Conservation (phyloP, 176 grass and related monocot genomes). For the Juncus effusus region DNA sequence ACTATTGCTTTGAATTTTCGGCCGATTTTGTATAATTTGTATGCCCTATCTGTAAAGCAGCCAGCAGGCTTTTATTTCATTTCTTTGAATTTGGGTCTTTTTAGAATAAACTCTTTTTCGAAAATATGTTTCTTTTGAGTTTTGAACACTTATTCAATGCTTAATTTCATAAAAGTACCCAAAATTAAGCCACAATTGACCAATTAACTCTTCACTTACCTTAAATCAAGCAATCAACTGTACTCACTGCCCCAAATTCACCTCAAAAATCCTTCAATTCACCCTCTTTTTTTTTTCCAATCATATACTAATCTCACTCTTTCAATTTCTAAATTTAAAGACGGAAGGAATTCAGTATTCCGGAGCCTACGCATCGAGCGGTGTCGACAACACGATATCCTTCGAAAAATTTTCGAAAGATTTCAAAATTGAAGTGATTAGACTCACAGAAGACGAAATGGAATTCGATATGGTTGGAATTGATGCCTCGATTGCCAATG, state of each 20-base stretch:
- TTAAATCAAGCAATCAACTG: background rate
- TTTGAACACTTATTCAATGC: background rate
- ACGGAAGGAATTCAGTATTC: slow-evolving; percentile 71
- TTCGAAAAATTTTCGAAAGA: slow-evolving; percentile 48
- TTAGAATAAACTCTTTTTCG: background rate
- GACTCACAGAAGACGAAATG: slow-evolving; percentile 74
- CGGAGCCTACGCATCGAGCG: slow-evolving; percentile 55
- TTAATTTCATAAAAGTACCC: background rate
- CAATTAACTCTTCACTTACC: background rate
- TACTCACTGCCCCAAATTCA: background rate
- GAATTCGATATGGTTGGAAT: slow-evolving; percentile 97
- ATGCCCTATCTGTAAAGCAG: background rate
- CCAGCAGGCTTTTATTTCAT: background rate
- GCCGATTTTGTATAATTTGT: background rate
- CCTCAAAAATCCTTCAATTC: background rate
- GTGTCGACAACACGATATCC: slow-evolving; percentile 56
- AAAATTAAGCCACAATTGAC: background rate
- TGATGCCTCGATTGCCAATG: slow-evolving; percentile 85
- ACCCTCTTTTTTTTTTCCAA: background rate
- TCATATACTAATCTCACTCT: background rate
- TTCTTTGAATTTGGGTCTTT: background rate
- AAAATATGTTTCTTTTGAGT: slow-evolving; percentile 2
- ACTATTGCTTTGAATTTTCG: too few relatives aligned
- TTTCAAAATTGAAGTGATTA: slow-evolving; percentile 62
- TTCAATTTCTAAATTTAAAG: slow-evolving; percentile 34